Percentiles rank a stretch among this genome's conserved stretches.
Conservation (phyloP, 257 asterid species). For the Leonotis leonurus region DNA sequence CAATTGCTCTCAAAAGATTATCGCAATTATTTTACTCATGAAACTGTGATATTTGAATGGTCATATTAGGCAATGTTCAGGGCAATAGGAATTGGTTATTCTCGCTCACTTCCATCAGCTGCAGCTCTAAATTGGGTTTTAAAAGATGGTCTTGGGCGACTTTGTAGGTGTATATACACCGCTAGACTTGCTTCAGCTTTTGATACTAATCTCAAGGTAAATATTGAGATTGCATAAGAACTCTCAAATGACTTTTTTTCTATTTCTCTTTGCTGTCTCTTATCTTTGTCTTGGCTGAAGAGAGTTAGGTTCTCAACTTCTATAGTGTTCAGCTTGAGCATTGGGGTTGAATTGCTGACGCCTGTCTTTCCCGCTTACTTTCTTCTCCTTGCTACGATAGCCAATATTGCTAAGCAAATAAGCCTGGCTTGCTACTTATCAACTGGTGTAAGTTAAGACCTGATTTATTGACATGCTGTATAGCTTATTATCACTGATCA, state of each 20-base stretch:
- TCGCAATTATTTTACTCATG: constrained; percentile 6
- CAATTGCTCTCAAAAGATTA: neutral
- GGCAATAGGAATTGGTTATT: constrained; percentile 91
- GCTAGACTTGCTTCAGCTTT: constrained; percentile 90
- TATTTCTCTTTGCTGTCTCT: constrained; percentile 17
- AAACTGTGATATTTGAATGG: constrained; percentile 17
- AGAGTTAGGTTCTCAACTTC: constrained; percentile 92
- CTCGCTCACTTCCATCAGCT: constrained; percentile 86
- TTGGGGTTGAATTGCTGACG: constrained; percentile 88
- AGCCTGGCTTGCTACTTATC: constrained; percentile 86
- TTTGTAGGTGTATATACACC: constrained; percentile 89
- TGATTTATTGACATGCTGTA: neutral
- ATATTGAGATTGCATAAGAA: neutral
- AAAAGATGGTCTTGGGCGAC: constrained; percentile 95
- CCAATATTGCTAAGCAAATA: constrained; percentile 94
- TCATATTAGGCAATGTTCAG: constrained; percentile 84
- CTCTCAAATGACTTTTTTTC: neutral
- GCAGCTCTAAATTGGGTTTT: constrained; percentile 96
- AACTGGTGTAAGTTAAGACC: constrained; percentile 68
- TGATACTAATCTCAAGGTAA: constrained; percentile 92
- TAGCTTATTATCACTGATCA: neutral
- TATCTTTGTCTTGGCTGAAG: constrained; percentile 38
- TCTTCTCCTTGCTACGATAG: constrained; percentile 85
- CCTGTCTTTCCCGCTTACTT: constrained; percentile 78
- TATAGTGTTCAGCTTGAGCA: constrained; percentile 79